Base-by-base conservation (phyloP, 345 rosid species). In the Bretschneidera sinensis region DNA sequence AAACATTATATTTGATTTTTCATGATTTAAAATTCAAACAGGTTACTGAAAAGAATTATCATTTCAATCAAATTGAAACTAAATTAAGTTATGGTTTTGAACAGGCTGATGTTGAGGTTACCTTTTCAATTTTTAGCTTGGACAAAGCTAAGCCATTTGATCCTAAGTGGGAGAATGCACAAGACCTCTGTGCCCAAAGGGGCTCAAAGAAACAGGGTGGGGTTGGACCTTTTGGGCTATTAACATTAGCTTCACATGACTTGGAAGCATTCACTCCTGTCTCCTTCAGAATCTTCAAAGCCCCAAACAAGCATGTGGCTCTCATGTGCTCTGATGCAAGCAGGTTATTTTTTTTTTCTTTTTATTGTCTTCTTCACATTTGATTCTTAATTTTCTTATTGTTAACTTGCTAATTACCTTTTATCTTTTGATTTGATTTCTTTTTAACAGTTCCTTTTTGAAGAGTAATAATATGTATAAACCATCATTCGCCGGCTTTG, bases 311-410 rank as follows among this genome's bases (percentile, higher is more conserved):
- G 22, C 79, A 83, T 61, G 66, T 53, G 14, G 86, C 86, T 49
- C 83, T 94, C 24, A 62, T 90, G 69, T 94, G 99, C 70, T 84
- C 97, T 5, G 97, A 94, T 58, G 96, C 95, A 5, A 75, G 74
- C 66, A 81, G 83, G 96, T 89, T 7, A 31, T 34, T 48, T 54
- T 39, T 35, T 13, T 18, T 17, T 43, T 57, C 53, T n/a, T 51
- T 22, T 21, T 0, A 24, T 65, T 24, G 21, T n/a, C n/a, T n/a
- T n/a, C n/a, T n/a, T n/a, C n/a, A n/a, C 9, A 31, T 31, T 31
- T 9, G n/a, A 31, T 8, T 28, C 33, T 28, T 28, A 3, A 28
- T 3, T 8, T 28, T 28, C 33, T 28, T 8, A n/a, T n/a, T n/a
- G n/a, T 28, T 8, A 3, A 2, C 33, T 28, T 28, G 33, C 8